These are phyloP conservation scores for Neofusicoccum parvum DNA, from an alignment of 2,329 filamentous ascomycete species.

Conservation along the genomic window DNA sequence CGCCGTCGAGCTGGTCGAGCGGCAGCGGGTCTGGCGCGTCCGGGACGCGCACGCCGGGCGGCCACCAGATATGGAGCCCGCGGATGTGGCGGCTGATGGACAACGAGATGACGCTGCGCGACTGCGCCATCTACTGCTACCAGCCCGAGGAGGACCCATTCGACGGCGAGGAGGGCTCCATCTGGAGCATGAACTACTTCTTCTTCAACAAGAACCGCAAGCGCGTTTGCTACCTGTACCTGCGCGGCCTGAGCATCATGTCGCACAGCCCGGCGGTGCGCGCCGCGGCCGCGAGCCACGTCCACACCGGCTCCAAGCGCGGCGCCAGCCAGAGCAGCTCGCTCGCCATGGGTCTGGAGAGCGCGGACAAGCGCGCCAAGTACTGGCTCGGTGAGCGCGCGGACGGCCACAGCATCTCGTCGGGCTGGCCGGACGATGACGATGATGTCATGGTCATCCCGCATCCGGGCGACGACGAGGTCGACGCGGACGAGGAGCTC, in stretches of 20 bases:
- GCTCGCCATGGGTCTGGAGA: slow-evolving; percentile 15
- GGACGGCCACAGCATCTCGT: slow-evolving; percentile 26
- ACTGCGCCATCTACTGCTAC: slow-evolving; percentile 89
- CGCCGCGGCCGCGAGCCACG: background rate
- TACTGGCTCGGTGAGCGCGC: slow-evolving; percentile 81
- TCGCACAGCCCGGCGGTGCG: slow-evolving; percentile 59
- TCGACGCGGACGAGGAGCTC: slow-evolving; percentile 36
- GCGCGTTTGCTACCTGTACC: slow-evolving; percentile 90
- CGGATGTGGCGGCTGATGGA: slow-evolving; percentile 92
- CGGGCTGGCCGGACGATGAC: slow-evolving; percentile 47
- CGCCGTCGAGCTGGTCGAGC: slow-evolving; percentile 39
- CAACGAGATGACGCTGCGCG: slow-evolving; percentile 88
- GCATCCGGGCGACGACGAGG: slow-evolving; percentile 38
- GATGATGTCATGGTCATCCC: slow-evolving; percentile 44
- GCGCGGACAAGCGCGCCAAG: slow-evolving; percentile 74
- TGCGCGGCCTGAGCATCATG: slow-evolving; percentile 82
- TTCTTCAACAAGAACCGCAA: slow-evolving; percentile 95
- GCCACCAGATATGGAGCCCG: slow-evolving; percentile 74
- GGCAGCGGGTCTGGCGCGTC: slow-evolving; percentile 43
- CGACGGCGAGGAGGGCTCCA: slow-evolving; percentile 85
- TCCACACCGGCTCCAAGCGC: background rate
- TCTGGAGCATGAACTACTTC: slow-evolving; percentile 96
- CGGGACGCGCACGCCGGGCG: slow-evolving; percentile 51
- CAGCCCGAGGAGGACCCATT: slow-evolving; percentile 88
- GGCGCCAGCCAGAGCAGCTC: background rate